Conservation (phyloP, 495 filamentous ascomycete species). For the Sordaria brevicollis region DNA sequence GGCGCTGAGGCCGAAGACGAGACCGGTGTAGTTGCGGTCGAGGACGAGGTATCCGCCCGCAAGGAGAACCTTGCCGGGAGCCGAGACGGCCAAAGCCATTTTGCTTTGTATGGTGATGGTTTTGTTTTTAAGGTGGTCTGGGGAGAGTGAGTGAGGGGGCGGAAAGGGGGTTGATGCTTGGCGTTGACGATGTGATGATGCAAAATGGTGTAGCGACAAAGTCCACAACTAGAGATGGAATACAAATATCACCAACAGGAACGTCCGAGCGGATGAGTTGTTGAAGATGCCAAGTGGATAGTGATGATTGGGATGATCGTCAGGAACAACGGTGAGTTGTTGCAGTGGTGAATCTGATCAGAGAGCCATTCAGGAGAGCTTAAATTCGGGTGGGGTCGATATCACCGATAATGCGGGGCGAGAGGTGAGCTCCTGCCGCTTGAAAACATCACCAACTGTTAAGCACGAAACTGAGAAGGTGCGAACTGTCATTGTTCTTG, state of each 20-base stretch:
- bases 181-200: neutral
- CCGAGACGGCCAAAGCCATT: constrained; percentile 59
- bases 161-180: neutral
- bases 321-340: neutral
- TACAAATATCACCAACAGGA: neutral
- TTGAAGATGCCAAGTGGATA: neutral
- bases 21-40: constrained; percentile 74
- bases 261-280: neutral
- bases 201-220: neutral
- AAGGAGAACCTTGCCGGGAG: constrained; percentile 90
- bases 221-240: neutral
- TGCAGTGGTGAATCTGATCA: neutral
- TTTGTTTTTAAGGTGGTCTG: neutral
- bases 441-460: neutral
- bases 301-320: neutral
- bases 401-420: neutral
- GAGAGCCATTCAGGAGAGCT: neutral
- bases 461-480: neutral
- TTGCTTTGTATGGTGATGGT: constrained; percentile 5
- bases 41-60: constrained; percentile 93
- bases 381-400: neutral
- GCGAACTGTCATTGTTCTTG: neutral
- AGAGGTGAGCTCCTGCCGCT: neutral
- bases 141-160: neutral
- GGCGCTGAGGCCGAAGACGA: constrained; percentile 90